Conservation (phyloP, 306 rosid genomes). For the Cucurbita maxima region DNA sequence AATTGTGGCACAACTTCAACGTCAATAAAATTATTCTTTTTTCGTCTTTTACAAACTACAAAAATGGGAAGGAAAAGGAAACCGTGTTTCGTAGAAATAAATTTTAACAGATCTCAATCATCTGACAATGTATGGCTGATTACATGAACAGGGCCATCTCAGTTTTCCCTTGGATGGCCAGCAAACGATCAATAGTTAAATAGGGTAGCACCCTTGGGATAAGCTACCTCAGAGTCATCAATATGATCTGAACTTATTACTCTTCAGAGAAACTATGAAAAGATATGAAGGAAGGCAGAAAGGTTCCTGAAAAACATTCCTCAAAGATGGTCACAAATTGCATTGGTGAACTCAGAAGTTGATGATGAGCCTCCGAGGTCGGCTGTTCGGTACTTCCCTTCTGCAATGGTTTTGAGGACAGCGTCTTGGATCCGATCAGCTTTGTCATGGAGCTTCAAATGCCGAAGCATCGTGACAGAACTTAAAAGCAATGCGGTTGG, state of each 20-base stretch:
- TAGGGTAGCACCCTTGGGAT: background rate
- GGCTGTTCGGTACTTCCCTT: constrained; percentile 86
- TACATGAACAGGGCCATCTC: constrained; percentile 4
- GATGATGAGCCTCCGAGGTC: constrained; percentile 85
- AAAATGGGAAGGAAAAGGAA: background rate
- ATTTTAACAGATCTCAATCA: constrained; percentile 7
- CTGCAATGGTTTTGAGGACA: constrained; percentile 66
- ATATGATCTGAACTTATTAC: constrained; percentile 32
- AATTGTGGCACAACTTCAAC: background rate
- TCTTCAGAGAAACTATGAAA: constrained; percentile 13
- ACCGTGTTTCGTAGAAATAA: background rate
- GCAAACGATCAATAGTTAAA: constrained; percentile 3
- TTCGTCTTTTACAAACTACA: background rate
- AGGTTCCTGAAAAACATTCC: constrained; percentile 16
- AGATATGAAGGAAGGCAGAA: constrained; percentile 12
- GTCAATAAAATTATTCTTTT: background rate
- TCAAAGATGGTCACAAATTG: constrained; percentile 77
- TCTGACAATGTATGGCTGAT: constrained; percentile 4
- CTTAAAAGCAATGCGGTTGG: constrained; percentile 93
- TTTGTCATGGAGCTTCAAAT: constrained; percentile 63
- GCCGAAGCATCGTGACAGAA: constrained; percentile 75
- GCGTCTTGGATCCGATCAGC: constrained; percentile 74
- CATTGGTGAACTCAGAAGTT: constrained; percentile 58
- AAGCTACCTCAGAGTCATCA: constrained; percentile 15
- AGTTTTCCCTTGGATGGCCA: background rate